These are phyloP conservation scores for Blastobotrys aristatus DNA, from an alignment of 1,139 yeast species.

Conservation along the genomic window DNA sequence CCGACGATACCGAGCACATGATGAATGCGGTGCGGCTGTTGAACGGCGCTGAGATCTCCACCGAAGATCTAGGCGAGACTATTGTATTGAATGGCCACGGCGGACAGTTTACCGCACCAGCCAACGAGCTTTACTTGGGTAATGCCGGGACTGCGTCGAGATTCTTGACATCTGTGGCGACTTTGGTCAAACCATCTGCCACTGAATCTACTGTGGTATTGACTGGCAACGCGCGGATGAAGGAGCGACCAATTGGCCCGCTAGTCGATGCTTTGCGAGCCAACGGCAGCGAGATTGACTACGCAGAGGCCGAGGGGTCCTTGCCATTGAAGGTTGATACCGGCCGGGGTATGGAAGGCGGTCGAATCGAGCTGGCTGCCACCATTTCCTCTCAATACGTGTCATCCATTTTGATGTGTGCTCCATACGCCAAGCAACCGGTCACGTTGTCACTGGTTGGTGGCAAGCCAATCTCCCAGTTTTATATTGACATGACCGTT, in stretches of 20 bases:
- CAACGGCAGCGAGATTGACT: conserved; percentile 73
- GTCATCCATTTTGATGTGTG: conserved; percentile 93
- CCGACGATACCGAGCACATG: conserved; percentile 95
- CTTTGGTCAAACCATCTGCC: conserved; percentile 56
- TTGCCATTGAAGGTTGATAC: conserved; percentile 73
- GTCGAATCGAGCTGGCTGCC: conserved; percentile 89
- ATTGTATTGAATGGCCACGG: conserved; percentile 85
- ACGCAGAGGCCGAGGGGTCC: conserved; percentile 72
- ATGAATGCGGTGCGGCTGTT: conserved; percentile 74
- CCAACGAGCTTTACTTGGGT: conserved; percentile 71
- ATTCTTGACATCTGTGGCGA: conserved; percentile 85
- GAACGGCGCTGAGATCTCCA: conserved; percentile 73
- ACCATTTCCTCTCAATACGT: conserved; percentile 97
- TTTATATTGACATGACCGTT: conserved; percentile 95
- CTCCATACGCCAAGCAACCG: conserved; percentile 89
- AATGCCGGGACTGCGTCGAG: conserved; percentile 99
- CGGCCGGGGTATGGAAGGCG: conserved; percentile 75
- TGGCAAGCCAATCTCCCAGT: conserved; percentile 93
- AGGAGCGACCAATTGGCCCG: conserved; percentile 96
- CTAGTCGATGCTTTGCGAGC: conserved; percentile 81
- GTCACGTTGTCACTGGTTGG: conserved; percentile 87
- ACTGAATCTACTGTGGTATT: conserved; percentile 49
- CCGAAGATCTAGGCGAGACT: conserved; percentile 82
- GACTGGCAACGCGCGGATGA: conserved; percentile 97
- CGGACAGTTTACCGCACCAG: conserved; percentile 59